Base-by-base conservation (phyloP, 1,139 yeast species). In the Suhomyces maxii region DNA sequence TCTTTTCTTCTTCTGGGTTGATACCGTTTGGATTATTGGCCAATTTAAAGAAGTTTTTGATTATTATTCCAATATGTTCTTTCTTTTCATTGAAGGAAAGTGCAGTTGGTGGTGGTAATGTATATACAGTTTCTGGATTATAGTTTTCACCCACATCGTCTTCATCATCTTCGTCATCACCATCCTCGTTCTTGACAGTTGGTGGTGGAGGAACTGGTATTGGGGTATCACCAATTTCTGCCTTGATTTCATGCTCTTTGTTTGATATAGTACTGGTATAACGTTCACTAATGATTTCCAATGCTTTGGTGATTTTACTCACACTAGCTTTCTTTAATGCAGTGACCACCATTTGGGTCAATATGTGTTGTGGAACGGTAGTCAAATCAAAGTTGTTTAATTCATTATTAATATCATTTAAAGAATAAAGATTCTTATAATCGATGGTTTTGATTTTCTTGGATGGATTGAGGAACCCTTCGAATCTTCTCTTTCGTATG, bases 301-400 rank as follows among this genome's bases (percentile, higher is more conserved):
- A 69, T 0, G 89, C 95, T 50, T 82, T 80, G n/a, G 81, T 71
- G 39, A 93, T 71, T 50, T 75, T 78, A 8, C 71, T 71, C 0
- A 76, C 69, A 44, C 80, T 79, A 0, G 82, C 81, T 36, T 76
- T 76, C 41, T 73, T 72, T 57, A 86, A 73, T 2, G 86, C 90
- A 37, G 81, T 79, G 47, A 82, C 70, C 18, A 86, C 88, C 76
- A 85, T 84, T 39, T 80, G 77, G 32, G 78, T 76, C 46, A 89
- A 79, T 5, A 86, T 73, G 47, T 83, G 81, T 34, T 77, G 78
- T 1, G 95, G 87, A 12, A 91, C 70, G 8, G 80, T 69, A 7
- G 88, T 76, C 42, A 89, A 80, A 62, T 90, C 93, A 58, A 89
- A 86, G 41, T 76, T 73, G 26, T 82, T 79, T 40, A 84, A 64